Evolutionary conservation across 2,329 filamentous ascomycete genomes (phyloP).

Genomic region (Chaetomiaceae sp.): DNA sequence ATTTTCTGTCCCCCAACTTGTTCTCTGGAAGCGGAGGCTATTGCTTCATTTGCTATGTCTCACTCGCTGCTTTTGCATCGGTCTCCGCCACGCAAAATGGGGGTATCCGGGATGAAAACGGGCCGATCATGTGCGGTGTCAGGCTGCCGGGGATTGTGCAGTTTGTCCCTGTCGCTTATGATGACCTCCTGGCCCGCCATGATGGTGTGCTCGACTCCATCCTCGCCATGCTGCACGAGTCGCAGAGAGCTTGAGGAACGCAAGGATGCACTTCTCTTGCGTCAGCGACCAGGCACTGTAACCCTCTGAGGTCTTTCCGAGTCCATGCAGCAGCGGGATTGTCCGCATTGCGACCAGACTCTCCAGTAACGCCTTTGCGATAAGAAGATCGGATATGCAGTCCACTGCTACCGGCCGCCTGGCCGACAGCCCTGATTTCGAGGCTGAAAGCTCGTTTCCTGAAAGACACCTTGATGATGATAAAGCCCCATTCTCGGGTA

Average conservation of each 20-base stretch:
- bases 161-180: slow-evolving; percentile 17
- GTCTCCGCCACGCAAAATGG: slow-evolving; percentile 7
- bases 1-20: slow-evolving; percentile 17
- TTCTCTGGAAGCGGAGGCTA: neutral
- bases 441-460: slow-evolving; percentile 24
- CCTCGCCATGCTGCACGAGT: slow-evolving; percentile 6
- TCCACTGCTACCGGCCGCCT: slow-evolving; percentile 5
- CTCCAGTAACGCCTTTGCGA: slow-evolving; percentile 10
- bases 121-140: slow-evolving; percentile 8
- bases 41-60: slow-evolving; percentile 13
- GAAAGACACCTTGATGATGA: slow-evolving; percentile 22
- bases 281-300: slow-evolving; percentile 12
- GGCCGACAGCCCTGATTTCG: slow-evolving; percentile 13
- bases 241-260: slow-evolving; percentile 12
- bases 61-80: slow-evolving; percentile 7
- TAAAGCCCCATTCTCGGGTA: neutral
- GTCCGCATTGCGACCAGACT: neutral
- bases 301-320: slow-evolving; percentile 1
- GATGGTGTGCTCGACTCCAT: slow-evolving; percentile 18
- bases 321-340: slow-evolving; percentile 11
- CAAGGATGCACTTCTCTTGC: slow-evolving; percentile 15
- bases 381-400: slow-evolving; percentile 19
- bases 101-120: slow-evolving; percentile 11
- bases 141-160: neutral
- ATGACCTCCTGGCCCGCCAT: slow-evolving; percentile 17